These are phyloP conservation scores for Juncus effusus DNA, from an alignment of 176 grass and related monocot species.

Conservation along the genomic window DNA sequence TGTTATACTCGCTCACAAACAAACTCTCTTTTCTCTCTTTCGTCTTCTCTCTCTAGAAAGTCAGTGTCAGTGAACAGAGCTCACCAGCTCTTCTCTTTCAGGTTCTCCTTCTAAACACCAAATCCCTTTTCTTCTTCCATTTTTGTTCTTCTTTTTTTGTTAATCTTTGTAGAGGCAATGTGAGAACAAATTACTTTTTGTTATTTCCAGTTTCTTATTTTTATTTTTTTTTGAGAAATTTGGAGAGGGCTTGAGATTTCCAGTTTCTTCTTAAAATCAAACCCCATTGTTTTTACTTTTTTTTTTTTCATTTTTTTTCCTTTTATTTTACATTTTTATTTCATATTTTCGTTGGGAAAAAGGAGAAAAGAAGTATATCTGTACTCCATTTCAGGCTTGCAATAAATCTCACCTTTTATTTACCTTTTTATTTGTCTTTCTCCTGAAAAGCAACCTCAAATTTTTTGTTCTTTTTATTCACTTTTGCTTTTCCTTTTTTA, in stretches of 20 bases:
- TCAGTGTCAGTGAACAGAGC: constrained; percentile 4
- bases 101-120: constrained; percentile 3
- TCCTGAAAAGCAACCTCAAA: no score
- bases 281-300: no score
- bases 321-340: no score
- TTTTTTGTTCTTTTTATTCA: background rate
- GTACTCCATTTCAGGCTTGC: no score
- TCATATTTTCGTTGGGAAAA: no score
- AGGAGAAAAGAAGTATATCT: no score
- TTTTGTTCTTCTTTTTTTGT: background rate
- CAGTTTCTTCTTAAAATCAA: background rate
- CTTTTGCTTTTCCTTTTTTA: constrained; percentile 24
- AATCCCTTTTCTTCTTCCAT: constrained; percentile 15
- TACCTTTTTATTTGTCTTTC: no score
- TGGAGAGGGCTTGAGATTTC: background rate
- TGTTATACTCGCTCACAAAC: no score
- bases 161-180: background rate
- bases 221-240: background rate
- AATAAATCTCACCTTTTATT: no score
- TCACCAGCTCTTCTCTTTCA: constrained; percentile 5
- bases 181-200: constrained; percentile 22
- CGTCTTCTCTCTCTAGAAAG: background rate
- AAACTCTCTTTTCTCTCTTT: background rate
- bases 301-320: no score
- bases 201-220: background rate